Evolutionary conservation across 2,329 filamentous ascomycete genomes (phyloP).

Genomic region (Dactylonectria macrodidyma): DNA sequence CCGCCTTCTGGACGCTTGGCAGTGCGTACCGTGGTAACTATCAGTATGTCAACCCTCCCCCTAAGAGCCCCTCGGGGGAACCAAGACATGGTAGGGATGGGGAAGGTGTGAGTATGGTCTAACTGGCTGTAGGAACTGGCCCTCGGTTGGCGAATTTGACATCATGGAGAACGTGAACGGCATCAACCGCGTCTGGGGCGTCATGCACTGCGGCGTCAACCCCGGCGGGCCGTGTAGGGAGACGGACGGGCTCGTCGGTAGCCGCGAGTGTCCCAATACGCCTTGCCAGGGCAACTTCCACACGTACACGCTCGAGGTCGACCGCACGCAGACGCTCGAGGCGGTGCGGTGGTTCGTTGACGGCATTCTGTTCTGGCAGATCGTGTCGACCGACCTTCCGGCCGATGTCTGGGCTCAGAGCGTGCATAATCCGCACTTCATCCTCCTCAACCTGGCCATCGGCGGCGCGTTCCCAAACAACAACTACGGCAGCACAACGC

Average conservation of each 20-base stretch:
- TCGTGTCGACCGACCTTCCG: constrained; percentile 19
- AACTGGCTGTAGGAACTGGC: constrained; percentile 53
- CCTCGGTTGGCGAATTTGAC: constrained; percentile 60
- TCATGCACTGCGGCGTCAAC: constrained; percentile 59
- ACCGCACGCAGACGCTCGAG: constrained; percentile 51
- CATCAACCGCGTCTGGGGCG: constrained; percentile 51
- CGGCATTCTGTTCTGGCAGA: constrained; percentile 44
- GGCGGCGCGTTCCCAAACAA: constrained; percentile 54
- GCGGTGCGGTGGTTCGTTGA: constrained; percentile 55
- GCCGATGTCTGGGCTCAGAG: constrained; percentile 22
- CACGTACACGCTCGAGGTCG: constrained; percentile 52
- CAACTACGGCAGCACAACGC: constrained; percentile 21
- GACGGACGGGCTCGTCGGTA: constrained; percentile 27
- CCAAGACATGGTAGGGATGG: neutral
- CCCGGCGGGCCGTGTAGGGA: constrained; percentile 60
- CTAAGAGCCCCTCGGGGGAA: neutral
- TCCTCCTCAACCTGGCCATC: constrained; percentile 59
- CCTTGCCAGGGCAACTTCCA: constrained; percentile 50
- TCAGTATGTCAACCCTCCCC: constrained; percentile 19
- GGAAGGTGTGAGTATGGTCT: neutral
- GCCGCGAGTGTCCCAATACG: constrained; percentile 14
- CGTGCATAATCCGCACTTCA: constrained; percentile 46
- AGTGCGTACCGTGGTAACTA: constrained; percentile 55
- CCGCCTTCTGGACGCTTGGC: constrained; percentile 63
- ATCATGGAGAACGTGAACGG: constrained; percentile 62